Evolutionary conservation across 768 basidiomycete species (phyloP), one percentile per base, ranked within the genome.

Genomic region (Auriscalpium vulgare): DNA sequence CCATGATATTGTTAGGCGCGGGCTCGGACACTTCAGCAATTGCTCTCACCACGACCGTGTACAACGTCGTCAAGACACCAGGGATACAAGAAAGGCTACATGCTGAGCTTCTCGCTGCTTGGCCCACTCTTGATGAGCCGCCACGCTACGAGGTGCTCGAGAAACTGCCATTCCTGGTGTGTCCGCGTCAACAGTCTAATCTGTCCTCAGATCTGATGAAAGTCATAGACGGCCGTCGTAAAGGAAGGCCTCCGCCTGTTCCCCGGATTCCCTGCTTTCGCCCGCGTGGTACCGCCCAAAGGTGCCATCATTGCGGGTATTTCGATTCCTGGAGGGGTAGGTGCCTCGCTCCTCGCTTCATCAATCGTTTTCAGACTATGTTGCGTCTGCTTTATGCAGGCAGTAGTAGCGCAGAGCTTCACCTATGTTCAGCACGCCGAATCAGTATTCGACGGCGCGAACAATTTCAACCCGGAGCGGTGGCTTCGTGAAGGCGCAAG

Each of bases 211-310:
- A 29, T 29, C 23, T 29, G 23, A 29, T 29, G 23, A 29, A 16
- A 3, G 9, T 2, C 8, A 16, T 14, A 54, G 53, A 54, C 53
- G 13, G 53, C 53, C 29, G 43, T 54, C 9, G 43, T 54, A 35
- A 54, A 54, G 46, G 53, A 54, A 44, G 45, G 40, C 13, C 43
- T 54, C 1, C 53, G 53, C 21, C 34, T 54, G 34, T 17, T 47
- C 23, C 54, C 54, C 2, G n/a, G 34, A 23, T 29, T 10, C 13
- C 53, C 40, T 1, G 53, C 45, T 11, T 44, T 54, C 10, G 43
- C 44, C 13, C 53, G 53, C 14, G 53, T 54, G 35, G 36, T 55
- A 14, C 54, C 47, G 8, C 47, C 23, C 10, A 43, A 54, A 16
- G 53, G 53, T 4, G 53, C 53, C 14, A 47, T 35, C 6, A 37